Conservation (phyloP, 176 grass and related monocot species). For the Elymus sibiricus region DNA sequence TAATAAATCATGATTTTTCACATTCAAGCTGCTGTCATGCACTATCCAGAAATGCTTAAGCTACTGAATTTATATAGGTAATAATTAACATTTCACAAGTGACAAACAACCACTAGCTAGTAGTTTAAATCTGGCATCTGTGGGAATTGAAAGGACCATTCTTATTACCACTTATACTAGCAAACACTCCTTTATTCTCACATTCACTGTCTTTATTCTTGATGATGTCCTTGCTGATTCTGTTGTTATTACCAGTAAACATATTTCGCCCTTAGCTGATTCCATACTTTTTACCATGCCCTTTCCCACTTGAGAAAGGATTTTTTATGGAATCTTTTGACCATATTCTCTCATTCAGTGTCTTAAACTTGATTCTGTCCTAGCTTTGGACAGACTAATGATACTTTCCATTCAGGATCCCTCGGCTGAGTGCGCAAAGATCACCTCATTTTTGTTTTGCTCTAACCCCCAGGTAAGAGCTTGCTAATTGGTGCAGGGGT, state of each 20-base stretch:
- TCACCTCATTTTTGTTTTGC: constrained; percentile 32
- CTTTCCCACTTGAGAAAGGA: neutral
- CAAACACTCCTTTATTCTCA: constrained; percentile 7
- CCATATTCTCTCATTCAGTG: constrained; percentile 37
- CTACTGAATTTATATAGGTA: neutral
- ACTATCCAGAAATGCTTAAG: neutral
- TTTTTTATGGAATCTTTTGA: constrained; percentile 44
- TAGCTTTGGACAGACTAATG: constrained; percentile 15
- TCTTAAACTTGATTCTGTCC: constrained; percentile 28
- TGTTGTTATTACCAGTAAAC: constrained; percentile 18
- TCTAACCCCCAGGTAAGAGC: constrained; percentile 25
- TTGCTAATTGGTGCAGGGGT: constrained; percentile 40
- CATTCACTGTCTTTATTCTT: constrained; percentile 17
- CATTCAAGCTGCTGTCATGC: neutral
- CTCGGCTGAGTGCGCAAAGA: constrained; percentile 31
- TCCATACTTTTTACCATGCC: constrained; percentile 13
- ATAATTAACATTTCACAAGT: neutral
- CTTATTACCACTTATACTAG: constrained; percentile 9
- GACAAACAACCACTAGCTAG: constrained; percentile 10
- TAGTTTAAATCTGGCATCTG: constrained; percentile 1
- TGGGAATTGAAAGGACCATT: constrained; percentile 17
- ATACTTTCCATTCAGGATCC: constrained; percentile 38
- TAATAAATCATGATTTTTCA: neutral
- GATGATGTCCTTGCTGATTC: constrained; percentile 12
- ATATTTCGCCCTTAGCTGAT: constrained; percentile 23